A percentile compares a stretch with the other conserved stretches of the same genome.
These are phyloP conservation scores for Lasiodiplodia sp. DNA, from an alignment of 2,329 filamentous ascomycete species.

Conservation along the genomic window DNA sequence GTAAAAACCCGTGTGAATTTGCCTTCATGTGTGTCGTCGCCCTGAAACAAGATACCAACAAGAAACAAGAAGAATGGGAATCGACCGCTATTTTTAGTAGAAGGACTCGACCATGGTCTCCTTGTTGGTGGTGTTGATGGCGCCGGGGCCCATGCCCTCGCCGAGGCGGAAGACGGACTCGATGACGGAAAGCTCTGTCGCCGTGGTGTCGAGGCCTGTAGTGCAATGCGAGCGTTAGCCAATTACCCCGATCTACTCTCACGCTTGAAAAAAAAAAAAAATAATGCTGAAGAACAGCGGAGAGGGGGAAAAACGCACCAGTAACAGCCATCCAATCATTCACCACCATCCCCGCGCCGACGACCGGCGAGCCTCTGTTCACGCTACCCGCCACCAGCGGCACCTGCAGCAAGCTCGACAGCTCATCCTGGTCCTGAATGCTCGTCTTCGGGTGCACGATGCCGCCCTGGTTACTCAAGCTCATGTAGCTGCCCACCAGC, in stretches of 20 bases:
- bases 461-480: constrained; percentile 92
- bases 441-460: constrained; percentile 97
- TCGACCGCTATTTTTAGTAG: constrained; percentile 69
- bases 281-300: not conserved
- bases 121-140: constrained; percentile 86
- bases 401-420: constrained; percentile 91
- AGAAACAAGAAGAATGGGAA: not conserved
- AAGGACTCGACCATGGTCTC: constrained; percentile 99
- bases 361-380: constrained; percentile 90
- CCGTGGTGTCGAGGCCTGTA: constrained; percentile 84
- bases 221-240: not conserved
- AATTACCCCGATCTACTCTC: not conserved
- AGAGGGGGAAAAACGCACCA: constrained; percentile 36
- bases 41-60: not conserved
- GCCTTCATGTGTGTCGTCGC: not conserved
- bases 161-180: constrained; percentile 96
- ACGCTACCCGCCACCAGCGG: constrained; percentile 93
- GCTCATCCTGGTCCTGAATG: constrained; percentile 97
- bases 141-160: constrained; percentile 79
- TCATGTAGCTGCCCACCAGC: constrained; percentile 95
- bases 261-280: not conserved
- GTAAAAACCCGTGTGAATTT: not conserved
- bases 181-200: constrained; percentile 95
- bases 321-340: constrained; percentile 98
- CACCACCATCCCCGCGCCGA: constrained; percentile 96